Conservation (phyloP, 2,329 filamentous ascomycete genomes). For the Seiridium unicorne region DNA sequence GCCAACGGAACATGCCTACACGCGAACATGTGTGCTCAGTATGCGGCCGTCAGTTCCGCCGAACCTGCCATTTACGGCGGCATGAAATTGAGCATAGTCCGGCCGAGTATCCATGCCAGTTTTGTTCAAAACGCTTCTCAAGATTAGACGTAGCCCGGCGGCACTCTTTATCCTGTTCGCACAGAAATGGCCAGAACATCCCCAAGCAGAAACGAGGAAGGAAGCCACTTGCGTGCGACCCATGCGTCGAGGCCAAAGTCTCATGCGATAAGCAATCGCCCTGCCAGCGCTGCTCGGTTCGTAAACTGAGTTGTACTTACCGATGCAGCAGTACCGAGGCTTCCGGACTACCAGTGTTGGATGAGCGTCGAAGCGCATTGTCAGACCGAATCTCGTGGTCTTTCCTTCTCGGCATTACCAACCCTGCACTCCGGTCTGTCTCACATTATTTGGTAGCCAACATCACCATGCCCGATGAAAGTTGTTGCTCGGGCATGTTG, state of each 20-base stretch:
- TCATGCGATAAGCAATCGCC: background rate
- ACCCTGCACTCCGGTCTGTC: background rate
- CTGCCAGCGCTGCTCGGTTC: background rate
- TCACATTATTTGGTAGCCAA: background rate
- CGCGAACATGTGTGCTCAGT: background rate
- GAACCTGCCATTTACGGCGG: background rate
- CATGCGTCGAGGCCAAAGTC: background rate
- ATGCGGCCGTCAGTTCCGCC: background rate
- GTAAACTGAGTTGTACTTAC: background rate
- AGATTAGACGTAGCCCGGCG: background rate
- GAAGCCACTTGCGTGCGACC: background rate
- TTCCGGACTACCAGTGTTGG: background rate
- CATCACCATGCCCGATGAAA: background rate
- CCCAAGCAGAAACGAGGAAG: background rate
- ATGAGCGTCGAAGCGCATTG: background rate
- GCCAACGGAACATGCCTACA: background rate
- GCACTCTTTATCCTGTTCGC: background rate
- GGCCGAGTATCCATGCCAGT: background rate
- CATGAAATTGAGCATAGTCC: background rate
- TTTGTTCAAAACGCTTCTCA: background rate
- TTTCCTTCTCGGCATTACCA: background rate
- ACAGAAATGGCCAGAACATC: background rate
- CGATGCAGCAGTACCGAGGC: background rate
- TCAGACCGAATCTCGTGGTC: background rate
- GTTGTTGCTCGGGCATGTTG: background rate